phyloP scores from a whole-genome alignment of 306 rosid genomes.

The Fragaria ananassa region DNA sequence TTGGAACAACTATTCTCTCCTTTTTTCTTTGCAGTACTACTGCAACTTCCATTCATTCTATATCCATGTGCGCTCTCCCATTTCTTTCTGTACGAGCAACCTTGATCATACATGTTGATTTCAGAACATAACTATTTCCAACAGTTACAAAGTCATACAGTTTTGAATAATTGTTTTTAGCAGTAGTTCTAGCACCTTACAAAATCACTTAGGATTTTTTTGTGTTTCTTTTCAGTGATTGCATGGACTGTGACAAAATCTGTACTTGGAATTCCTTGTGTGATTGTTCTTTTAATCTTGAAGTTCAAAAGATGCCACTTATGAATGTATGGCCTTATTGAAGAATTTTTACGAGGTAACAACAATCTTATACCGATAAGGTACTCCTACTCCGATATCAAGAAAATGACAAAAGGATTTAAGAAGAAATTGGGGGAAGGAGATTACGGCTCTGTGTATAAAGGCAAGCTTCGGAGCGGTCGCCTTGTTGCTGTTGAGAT shows the following conservation, averaged over 20 bases:
- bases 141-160: too few species aligned
- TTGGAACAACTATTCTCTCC: background rate
- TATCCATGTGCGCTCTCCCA: background rate
- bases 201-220: background rate
- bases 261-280: background rate
- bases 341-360: constrained; percentile 1
- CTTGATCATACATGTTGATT: too few species aligned
- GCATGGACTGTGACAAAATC: background rate
- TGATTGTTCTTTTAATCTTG: background rate
- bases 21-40: background rate
- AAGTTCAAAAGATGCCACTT: background rate
- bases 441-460: background rate
- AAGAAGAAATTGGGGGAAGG: background rate
- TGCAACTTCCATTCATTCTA: background rate
- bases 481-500: background rate
- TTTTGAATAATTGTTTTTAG: too few species aligned
- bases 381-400: background rate
- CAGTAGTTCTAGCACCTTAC: too few species aligned
- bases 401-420: background rate
- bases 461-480: background rate
- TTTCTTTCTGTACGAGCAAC: background rate
- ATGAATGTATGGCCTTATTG: background rate
- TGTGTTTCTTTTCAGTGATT: background rate
- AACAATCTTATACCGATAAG: background rate
- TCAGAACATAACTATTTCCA: background rate